Percentiles rank a stretch among this genome's conserved stretches.
phyloP scores from a whole-genome alignment of 306 rosid genomes.

The Trichosanthes truncata region DNA sequence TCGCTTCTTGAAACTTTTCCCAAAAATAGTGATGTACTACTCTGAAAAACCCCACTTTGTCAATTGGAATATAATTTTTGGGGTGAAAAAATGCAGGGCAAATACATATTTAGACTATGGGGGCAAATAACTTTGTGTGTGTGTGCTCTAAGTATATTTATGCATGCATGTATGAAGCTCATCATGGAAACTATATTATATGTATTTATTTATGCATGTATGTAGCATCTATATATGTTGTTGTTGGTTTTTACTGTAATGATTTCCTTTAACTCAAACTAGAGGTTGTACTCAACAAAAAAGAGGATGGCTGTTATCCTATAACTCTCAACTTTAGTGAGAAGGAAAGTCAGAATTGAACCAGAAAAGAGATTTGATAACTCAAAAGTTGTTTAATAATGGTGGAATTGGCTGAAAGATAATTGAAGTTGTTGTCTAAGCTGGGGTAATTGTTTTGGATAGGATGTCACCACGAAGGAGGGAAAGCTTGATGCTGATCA shows the following conservation, averaged over 20 bases:
- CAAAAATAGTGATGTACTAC: slow-evolving; percentile 41
- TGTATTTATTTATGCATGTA: neutral
- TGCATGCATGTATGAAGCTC: neutral
- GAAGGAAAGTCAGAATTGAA: neutral
- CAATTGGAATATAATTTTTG: neutral
- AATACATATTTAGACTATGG: neutral
- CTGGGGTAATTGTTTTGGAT: slow-evolving; percentile 11
- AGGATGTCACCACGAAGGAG: slow-evolving; percentile 37
- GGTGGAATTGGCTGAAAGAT: neutral
- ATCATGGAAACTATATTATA: neutral
- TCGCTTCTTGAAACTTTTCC: slow-evolving; percentile 49
- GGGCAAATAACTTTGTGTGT: neutral
- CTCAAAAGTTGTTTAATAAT: neutral
- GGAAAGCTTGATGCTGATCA: slow-evolving; percentile 39
- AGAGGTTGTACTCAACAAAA: neutral
- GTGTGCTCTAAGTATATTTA: neutral
- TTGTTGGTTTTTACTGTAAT: neutral
- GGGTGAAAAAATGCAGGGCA: neutral
- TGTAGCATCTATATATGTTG: neutral
- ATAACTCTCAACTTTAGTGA: neutral
- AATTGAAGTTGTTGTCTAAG: neutral
- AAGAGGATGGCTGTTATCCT: neutral
- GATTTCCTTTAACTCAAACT: neutral
- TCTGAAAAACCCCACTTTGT: slow-evolving; percentile 1
- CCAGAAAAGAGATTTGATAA: neutral